These are phyloP conservation scores for Chaetomiaceae sp. DNA, from an alignment of 2,329 filamentous ascomycete species.

Conservation along the genomic window DNA sequence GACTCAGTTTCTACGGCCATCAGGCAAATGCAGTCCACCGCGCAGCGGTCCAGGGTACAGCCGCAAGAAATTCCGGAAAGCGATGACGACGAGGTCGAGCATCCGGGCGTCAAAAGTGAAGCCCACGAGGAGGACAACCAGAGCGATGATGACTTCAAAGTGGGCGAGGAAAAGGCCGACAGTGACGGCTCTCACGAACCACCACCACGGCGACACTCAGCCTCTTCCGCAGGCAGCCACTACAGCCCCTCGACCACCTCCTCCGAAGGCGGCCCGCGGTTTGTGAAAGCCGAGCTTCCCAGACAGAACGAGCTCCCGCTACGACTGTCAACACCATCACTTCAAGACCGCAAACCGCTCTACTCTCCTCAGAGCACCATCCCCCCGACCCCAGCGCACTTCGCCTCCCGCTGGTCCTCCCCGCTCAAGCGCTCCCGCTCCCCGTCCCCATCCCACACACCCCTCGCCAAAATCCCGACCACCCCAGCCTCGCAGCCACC, in stretches of 20 bases:
- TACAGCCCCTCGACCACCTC: constrained; percentile 9
- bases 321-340: no score
- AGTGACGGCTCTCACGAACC: neutral
- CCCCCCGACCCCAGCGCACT: constrained; percentile 8
- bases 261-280: neutral
- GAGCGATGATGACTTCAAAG: neutral
- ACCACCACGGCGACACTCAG: neutral
- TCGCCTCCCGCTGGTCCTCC: neutral
- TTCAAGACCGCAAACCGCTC: neutral
- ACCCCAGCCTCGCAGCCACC: neutral
- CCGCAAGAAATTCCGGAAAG: constrained; percentile 13
- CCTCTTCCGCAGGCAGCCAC: constrained; percentile 11
- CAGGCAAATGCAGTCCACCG: constrained; percentile 4
- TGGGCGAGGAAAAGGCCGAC: neutral
- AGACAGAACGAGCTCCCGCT: neutral
- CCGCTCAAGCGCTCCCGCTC: constrained; percentile 15
- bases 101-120: neutral
- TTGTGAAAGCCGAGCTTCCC: neutral
- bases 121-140: neutral
- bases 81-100: neutral
- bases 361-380: constrained; percentile 9
- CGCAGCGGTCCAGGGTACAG: neutral
- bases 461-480: neutral
- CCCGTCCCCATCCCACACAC: neutral
- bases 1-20: constrained; percentile 11